Evolutionary conservation across 2,329 filamentous ascomycete genomes (phyloP), one percentile per base, ranked within the genome.

Genomic region (Aureobasidium pullulans): DNA sequence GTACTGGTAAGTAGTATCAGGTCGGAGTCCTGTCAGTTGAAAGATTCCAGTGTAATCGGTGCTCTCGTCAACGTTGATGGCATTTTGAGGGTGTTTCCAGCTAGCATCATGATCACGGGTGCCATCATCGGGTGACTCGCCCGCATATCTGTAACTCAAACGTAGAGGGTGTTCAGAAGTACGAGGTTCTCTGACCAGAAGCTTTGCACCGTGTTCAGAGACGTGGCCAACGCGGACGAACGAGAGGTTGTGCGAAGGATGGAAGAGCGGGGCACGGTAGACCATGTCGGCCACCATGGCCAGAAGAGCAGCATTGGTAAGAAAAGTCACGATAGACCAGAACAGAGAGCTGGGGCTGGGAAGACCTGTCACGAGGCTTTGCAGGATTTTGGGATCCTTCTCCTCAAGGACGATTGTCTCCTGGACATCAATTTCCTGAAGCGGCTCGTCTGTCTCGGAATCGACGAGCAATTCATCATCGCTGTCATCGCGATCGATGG

Each of bases 141-240:
- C 69, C 6, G 69, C 69, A 54, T 76, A 71, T 40, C 77, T 73
- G 64, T 82, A 84, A 53, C 88, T 86, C 9, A 94, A 76, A 0
- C 79, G 85, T n/a, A 96, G 74, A 0, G 92, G 91, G 69, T 96
- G 81, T 66, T 88, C 84, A 36, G 81, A 71, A 54, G 83, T 79
- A 65, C 96, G 83, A 0, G 94, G 90, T 72, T 97, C 94, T 60
- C 94, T 84, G 48, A 99, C 79, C 31, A 99, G 76, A 40, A 99
- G 80, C 62, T 85, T 91, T 23, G 91, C 94, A 59, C 87, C 87
- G 0, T 80, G 83, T 16, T 89, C 82, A 4, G 91, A 96, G 31
- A 97, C 87, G 70, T 93, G 93, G 29, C 94, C 94, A 15, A 96
- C 77, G 8, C 94, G 83, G 42, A 89, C 89, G 71, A 99, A 96